phyloP scores from a whole-genome alignment of 2,329 filamentous ascomycete genomes.

The Clathrospora elynae region DNA sequence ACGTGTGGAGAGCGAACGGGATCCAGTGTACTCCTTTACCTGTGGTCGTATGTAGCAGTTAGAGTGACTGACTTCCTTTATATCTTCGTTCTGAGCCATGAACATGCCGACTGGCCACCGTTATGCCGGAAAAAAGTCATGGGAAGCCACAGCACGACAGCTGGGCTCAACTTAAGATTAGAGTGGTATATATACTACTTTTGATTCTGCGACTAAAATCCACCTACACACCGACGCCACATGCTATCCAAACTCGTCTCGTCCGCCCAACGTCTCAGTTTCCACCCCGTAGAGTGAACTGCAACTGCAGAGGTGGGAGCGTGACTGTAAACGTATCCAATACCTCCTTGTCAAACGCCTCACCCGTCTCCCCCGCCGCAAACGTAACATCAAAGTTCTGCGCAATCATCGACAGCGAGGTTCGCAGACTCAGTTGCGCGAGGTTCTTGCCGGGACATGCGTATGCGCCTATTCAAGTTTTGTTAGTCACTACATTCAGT shows the following conservation, averaged over 20 bases:
- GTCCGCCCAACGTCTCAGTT: too few relatives aligned
- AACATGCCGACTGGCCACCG: too few relatives aligned
- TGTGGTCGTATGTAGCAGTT: conserved; percentile 2
- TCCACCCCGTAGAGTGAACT: conserved; percentile 26
- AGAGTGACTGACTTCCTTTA: too few relatives aligned
- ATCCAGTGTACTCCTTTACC: conserved; percentile 1
- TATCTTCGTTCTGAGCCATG: too few relatives aligned
- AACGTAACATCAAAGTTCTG: conserved; percentile 23
- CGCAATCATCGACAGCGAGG: conserved; percentile 18
- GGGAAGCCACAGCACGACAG: too few relatives aligned
- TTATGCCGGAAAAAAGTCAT: too few relatives aligned
- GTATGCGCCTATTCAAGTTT: conserved; percentile 23
- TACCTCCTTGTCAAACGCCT: conserved; percentile 25
- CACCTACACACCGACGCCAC: too few relatives aligned
- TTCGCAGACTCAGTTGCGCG: conserved; percentile 21
- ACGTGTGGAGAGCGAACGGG: conserved; percentile 2
- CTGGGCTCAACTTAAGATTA: too few relatives aligned
- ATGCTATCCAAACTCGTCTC: too few relatives aligned
- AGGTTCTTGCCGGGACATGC: conserved; percentile 27
- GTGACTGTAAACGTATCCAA: conserved; percentile 30
- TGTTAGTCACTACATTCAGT: not conserved
- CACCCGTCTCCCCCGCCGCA: conserved; percentile 24
- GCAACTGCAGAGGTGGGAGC: conserved; percentile 35
- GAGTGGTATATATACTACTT: too few relatives aligned
- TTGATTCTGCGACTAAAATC: too few relatives aligned